phyloP scores from a whole-genome alignment of 768 basidiomycete species.

The Phlebiopsis flavidoalba region DNA sequence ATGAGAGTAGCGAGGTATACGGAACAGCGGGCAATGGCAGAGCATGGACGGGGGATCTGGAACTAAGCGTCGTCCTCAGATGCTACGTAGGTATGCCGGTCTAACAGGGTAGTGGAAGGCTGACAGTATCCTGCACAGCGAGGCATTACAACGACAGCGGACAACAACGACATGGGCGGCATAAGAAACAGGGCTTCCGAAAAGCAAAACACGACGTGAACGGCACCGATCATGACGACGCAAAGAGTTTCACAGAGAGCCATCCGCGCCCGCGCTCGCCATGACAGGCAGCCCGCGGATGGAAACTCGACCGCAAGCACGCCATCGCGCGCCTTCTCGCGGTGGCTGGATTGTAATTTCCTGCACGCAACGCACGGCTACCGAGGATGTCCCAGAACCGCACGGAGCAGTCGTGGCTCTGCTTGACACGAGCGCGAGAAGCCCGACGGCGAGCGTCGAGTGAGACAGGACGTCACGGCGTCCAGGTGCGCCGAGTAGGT shows the following conservation, averaged over 20 bases:
- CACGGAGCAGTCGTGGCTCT: conserved; percentile 91
- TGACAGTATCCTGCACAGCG: neutral
- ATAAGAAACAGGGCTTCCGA: conserved; percentile 11
- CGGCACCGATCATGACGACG: conserved; percentile 61
- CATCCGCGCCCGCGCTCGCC: conserved; percentile 95
- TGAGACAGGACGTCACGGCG: conserved; percentile 84
- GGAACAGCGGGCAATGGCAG: conserved; percentile 16
- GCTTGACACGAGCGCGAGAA: conserved; percentile 82
- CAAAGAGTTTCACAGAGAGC: conserved; percentile 87
- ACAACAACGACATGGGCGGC: conserved; percentile 2
- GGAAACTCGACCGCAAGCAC: conserved; percentile 83
- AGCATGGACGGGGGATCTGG: neutral
- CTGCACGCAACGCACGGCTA: conserved; percentile 75
- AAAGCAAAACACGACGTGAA: neutral
- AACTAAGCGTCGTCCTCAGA: neutral
- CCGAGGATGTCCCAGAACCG: conserved; percentile 93
- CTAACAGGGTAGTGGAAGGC: conserved; percentile 1
- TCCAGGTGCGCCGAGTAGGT: conserved; percentile 88
- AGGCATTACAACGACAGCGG: neutral
- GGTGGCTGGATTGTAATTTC: conserved; percentile 87
- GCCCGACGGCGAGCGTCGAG: conserved; percentile 83
- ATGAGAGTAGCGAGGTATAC: conserved; percentile 23
- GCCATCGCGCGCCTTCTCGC: conserved; percentile 87
- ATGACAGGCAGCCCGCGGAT: conserved; percentile 79
- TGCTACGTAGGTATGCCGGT: conserved; percentile 1